Evolutionary conservation across 768 basidiomycete genomes (phyloP).

Genomic region (Pulveroboletus sp.): DNA sequence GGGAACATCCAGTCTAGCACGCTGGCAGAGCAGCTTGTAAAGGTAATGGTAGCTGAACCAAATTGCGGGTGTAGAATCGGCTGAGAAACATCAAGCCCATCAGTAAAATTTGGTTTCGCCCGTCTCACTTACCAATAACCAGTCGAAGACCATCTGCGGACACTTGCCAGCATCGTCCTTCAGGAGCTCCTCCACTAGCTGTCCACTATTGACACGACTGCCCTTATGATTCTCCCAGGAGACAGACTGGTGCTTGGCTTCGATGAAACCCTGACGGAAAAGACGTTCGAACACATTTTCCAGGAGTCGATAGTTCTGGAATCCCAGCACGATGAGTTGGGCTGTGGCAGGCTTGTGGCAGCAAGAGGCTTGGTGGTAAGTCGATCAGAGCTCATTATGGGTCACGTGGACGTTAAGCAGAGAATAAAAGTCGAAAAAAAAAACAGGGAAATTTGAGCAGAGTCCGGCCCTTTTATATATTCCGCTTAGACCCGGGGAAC

Average conservation of each 20-base stretch:
- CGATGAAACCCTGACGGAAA: conserved; percentile 46
- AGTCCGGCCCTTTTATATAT: conserved; percentile 9
- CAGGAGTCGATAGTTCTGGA: conserved; percentile 40
- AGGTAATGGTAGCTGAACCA: conserved; percentile 47
- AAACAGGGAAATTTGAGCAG: neutral
- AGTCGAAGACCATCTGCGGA: conserved; percentile 42
- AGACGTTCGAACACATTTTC: conserved; percentile 48
- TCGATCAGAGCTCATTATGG: conserved; percentile 45
- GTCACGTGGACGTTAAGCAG: conserved; percentile 13
- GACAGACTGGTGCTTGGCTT: conserved; percentile 39
- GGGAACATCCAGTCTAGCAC: conserved; percentile 37
- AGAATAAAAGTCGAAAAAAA: conserved; percentile 1
- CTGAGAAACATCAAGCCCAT: conserved; percentile 19
- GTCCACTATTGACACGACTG: conserved; percentile 34
- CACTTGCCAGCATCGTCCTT: conserved; percentile 40
- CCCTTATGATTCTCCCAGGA: conserved; percentile 44
- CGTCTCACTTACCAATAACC: conserved; percentile 39
- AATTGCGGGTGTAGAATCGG: conserved; percentile 37
- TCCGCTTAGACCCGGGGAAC: neutral
- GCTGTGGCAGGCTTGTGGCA: conserved; percentile 39
- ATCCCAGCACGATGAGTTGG: conserved; percentile 47
- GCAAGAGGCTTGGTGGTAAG: conserved; percentile 47
- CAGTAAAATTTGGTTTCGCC: neutral
- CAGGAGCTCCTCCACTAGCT: conserved; percentile 35
- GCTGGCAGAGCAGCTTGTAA: conserved; percentile 40